These are phyloP conservation scores for Cornus controversa DNA, from an alignment of 148 eudicot genomes.

Conservation along the genomic window DNA sequence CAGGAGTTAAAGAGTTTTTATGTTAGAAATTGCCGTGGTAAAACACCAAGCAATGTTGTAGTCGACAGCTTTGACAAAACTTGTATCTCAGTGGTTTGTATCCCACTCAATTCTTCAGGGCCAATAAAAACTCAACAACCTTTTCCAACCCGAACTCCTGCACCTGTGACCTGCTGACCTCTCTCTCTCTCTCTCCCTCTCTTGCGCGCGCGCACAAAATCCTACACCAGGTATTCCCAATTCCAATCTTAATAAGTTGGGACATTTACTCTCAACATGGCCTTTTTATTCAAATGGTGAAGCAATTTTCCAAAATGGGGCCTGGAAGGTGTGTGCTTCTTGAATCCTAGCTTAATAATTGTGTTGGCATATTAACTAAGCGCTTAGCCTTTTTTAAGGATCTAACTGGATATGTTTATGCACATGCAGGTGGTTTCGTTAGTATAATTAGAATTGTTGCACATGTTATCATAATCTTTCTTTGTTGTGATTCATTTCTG, in stretches of 20 bases:
- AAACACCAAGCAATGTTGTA: not conserved
- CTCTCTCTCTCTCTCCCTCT: no score
- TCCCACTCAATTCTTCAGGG: not conserved
- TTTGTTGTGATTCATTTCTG: not conserved
- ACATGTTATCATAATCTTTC: not conserved
- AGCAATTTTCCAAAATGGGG: not conserved
- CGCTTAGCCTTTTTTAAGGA: not conserved
- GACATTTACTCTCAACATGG: not conserved
- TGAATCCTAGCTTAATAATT: not conserved
- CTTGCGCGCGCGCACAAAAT: no score
- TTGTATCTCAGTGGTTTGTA: not conserved
- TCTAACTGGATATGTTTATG: no score
- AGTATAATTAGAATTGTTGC: not conserved
- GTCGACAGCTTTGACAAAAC: not conserved
- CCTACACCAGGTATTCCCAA: no score
- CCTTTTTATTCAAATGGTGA: not conserved
- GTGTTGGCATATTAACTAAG: not conserved
- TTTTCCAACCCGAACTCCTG: not conserved
- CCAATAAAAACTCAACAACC: not conserved
- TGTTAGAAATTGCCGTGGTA: not conserved
- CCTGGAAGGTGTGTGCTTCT: not conserved
- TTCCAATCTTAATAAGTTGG: no score
- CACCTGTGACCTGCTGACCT: not conserved
- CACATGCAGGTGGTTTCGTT: not conserved
- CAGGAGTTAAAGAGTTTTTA: not conserved